Evolutionary conservation across 1,284 basidiomycete species (phyloP), one percentile per base, ranked within the genome.

Genomic region (Cystobasidium sp.): DNA sequence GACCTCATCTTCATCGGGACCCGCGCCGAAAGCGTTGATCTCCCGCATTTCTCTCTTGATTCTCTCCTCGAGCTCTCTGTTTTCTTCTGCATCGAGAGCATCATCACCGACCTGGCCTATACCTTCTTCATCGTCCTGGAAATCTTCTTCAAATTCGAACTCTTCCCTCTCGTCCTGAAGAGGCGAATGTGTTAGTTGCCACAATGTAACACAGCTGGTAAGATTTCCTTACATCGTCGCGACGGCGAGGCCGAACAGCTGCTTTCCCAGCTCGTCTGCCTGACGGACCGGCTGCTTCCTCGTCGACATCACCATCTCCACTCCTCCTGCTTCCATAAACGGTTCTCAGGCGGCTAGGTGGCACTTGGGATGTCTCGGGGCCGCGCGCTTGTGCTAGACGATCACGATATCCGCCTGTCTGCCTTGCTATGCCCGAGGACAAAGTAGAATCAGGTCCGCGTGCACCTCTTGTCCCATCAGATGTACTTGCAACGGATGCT

Each of bases 1-100:
- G 3, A 91, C 90, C 0, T 87, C 87, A 75, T 88, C 89, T 77
- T 89, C 89, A 56, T 91, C 84, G 58, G 87, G 86, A 5, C 86
- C 86, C 69, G 91, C 90, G 18, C 88, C 86, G 51, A 84, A 85
- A 80, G 90, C 90, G 81, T 92, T 92, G 22, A 90, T 91, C 16
- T 83, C 84, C 80, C 88, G 88, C 80, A 92, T 92, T 80, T 93
- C 91, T 67, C 88, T 88, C 82, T 93, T 93, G 59, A 94, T 84
- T 18, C 91, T 89, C 82, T 93, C 91, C 86, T 93, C 91, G n/a
- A 90, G 84, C 81, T 94, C 91, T 81, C 91, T 93, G 49, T 89
- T 87, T 80, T 93, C 91, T 73, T 93, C 91, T 75, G 94, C 93
- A 62, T 93, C 88, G 68, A 85, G 84, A 41, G 88, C 88, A 72